Conservation (phyloP, 2,329 filamentous ascomycete species). For the Cladosporium sp. region DNA sequence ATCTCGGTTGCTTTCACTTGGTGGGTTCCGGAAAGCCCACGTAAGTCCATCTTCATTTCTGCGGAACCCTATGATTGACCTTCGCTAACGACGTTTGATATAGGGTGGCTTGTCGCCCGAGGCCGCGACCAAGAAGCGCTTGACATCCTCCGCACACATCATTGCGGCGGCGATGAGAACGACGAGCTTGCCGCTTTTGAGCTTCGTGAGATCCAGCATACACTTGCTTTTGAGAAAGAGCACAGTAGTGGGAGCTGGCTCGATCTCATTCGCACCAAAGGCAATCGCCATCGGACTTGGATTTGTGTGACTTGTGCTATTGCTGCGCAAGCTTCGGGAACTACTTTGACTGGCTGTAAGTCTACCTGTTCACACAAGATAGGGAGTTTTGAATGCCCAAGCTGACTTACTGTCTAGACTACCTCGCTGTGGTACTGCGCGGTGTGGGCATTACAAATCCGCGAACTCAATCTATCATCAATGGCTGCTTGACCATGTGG, state of each 20-base stretch:
- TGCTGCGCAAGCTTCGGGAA: conserved; percentile 58
- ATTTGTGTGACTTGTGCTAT: conserved; percentile 54
- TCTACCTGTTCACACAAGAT: neutral
- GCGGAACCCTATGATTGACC: neutral
- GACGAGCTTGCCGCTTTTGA: conserved; percentile 48
- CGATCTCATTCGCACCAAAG: conserved; percentile 48
- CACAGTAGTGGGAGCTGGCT: conserved; percentile 44
- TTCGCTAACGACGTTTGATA: neutral
- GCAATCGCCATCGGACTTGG: conserved; percentile 54
- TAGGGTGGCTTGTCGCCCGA: conserved; percentile 55
- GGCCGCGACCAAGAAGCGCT: conserved; percentile 52
- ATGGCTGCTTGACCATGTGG: conserved; percentile 57
- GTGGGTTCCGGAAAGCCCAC: conserved; percentile 55
- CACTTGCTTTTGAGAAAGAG: conserved; percentile 47
- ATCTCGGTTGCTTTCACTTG: conserved; percentile 47
- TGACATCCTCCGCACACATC: conserved; percentile 51
- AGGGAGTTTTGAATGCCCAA: neutral
- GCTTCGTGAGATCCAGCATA: conserved; percentile 49
- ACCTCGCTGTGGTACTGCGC: conserved; percentile 31
- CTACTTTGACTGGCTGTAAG: conserved; percentile 44
- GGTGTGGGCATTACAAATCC: conserved; percentile 32
- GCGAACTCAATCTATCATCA: conserved; percentile 39
- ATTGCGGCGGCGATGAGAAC: conserved; percentile 47
- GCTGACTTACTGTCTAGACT: conserved; percentile 19
- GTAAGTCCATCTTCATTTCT: neutral